Evolutionary conservation across 192 early-diverging fungal genomes (phyloP).

Genomic region (Spizellomyces sp.): DNA sequence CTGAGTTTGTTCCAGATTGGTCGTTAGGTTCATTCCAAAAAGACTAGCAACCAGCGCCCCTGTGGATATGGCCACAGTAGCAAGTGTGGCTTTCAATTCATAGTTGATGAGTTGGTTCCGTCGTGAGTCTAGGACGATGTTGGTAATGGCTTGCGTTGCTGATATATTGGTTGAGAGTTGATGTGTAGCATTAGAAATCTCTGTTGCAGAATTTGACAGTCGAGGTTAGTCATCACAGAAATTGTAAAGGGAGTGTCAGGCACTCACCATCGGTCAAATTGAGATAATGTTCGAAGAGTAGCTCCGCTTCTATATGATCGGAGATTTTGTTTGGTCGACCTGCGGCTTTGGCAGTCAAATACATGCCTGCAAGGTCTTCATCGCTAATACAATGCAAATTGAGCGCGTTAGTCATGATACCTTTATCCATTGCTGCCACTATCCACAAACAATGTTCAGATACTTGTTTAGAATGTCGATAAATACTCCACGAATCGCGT

Average conservation of each 20-base stretch:
- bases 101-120: slow-evolving; percentile 84
- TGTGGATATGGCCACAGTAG: slow-evolving; percentile 72
- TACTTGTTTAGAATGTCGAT: slow-evolving; percentile 73
- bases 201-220: background rate
- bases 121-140: slow-evolving; percentile 81
- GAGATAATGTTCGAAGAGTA: slow-evolving; percentile 87
- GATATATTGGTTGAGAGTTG: slow-evolving; percentile 74
- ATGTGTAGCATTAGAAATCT: slow-evolving; percentile 22
- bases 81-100: slow-evolving; percentile 81
- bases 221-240: background rate
- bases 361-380: slow-evolving; percentile 90
- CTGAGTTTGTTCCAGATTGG: slow-evolving; percentile 69
- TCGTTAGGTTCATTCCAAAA: slow-evolving; percentile 91
- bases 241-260: background rate
- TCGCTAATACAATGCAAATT: slow-evolving; percentile 44
- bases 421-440: slow-evolving; percentile 1
- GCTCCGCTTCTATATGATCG: slow-evolving; percentile 88
- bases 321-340: slow-evolving; percentile 53
- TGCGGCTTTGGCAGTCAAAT: slow-evolving; percentile 77
- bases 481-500: slow-evolving; percentile 75
- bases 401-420: background rate
- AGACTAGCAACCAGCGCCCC: slow-evolving; percentile 76
- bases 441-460: slow-evolving; percentile 26
- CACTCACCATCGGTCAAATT: slow-evolving; percentile 76
- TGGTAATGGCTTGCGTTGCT: slow-evolving; percentile 78